Percentiles rank a stretch among this genome's conserved stretches.
phyloP scores from a whole-genome alignment of 371 early-diverging fungal genomes.

The Mucor racemosus region DNA sequence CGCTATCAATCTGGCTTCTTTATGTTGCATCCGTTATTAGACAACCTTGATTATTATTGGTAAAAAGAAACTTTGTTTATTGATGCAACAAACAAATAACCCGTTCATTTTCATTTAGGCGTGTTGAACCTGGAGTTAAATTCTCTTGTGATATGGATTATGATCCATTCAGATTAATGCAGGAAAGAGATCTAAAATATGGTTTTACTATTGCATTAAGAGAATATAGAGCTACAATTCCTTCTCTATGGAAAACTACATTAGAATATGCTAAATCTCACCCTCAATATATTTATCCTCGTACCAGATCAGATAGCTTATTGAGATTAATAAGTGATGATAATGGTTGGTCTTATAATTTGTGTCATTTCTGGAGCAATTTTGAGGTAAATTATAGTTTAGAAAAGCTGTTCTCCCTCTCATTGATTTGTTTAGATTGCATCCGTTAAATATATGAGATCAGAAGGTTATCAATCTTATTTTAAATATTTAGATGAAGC shows the following conservation, averaged over 20 bases:
- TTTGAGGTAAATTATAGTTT: slow-evolving; percentile 28
- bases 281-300: slow-evolving; percentile 52
- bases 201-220: slow-evolving; percentile 80
- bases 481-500: slow-evolving; percentile 79
- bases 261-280: slow-evolving; percentile 61
- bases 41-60: slow-evolving; percentile 95
- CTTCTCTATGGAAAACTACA: slow-evolving; percentile 79
- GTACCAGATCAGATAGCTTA: slow-evolving; percentile 45
- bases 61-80: slow-evolving; percentile 31
- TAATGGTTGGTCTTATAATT: slow-evolving; percentile 49
- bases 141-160: slow-evolving; percentile 89
- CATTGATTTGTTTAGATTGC: slow-evolving; percentile 35
- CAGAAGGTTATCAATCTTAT: slow-evolving; percentile 73
- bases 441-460: slow-evolving; percentile 65
- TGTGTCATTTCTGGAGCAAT: slow-evolving; percentile 82
- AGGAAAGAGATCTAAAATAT: slow-evolving; percentile 77
- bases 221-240: slow-evolving; percentile 85
- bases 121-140: slow-evolving; percentile 92
- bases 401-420: too few relatives aligned
- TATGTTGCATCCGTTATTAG: slow-evolving; percentile 78
- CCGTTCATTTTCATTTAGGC: slow-evolving; percentile 81
- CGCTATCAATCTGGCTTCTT: slow-evolving; percentile 88
- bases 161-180: slow-evolving; percentile 90
- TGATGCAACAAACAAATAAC: slow-evolving; percentile 59
- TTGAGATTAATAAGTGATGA: slow-evolving; percentile 40